Conservation (phyloP, 179 eudicot genomes). For the Patellifolia procumbens region DNA sequence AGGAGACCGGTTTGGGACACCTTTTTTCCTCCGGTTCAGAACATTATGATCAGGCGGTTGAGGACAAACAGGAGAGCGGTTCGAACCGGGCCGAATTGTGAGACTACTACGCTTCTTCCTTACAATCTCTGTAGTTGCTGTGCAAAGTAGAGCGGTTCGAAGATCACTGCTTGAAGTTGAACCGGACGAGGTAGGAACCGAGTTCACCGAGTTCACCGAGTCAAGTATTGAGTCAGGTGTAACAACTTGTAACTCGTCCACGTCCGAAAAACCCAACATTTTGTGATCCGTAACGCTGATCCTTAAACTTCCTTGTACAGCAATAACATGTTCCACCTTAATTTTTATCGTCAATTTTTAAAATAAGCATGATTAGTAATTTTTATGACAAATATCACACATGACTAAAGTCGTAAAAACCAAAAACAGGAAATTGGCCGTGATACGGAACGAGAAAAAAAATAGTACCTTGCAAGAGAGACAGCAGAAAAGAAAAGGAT, state of each 20-base stretch:
- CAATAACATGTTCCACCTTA: constrained; percentile 46
- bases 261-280: constrained; percentile 30
- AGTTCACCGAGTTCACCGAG: constrained; percentile 39
- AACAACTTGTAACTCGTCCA: constrained; percentile 46
- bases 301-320: constrained; percentile 37
- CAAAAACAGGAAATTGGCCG: neutral
- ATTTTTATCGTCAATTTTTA: too few relatives aligned
- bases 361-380: too few relatives aligned
- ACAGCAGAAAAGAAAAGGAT: constrained; percentile 57
- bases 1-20: constrained; percentile 64
- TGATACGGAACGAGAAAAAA: neutral
- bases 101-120: constrained; percentile 50
- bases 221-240: constrained; percentile 58
- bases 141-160: constrained; percentile 35
- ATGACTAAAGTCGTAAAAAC: neutral
- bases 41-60: constrained; percentile 16
- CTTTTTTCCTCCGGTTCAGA: constrained; percentile 58
- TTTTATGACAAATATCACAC: too few relatives aligned
- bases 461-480: constrained; percentile 75
- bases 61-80: constrained; percentile 24
- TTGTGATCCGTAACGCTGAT: constrained; percentile 22
- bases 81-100: constrained; percentile 7
- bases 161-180: constrained; percentile 38
- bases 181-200: constrained; percentile 38
- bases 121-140: constrained; percentile 54